phyloP scores from a whole-genome alignment of 768 basidiomycete species.

The Lentinula guzmanii region DNA sequence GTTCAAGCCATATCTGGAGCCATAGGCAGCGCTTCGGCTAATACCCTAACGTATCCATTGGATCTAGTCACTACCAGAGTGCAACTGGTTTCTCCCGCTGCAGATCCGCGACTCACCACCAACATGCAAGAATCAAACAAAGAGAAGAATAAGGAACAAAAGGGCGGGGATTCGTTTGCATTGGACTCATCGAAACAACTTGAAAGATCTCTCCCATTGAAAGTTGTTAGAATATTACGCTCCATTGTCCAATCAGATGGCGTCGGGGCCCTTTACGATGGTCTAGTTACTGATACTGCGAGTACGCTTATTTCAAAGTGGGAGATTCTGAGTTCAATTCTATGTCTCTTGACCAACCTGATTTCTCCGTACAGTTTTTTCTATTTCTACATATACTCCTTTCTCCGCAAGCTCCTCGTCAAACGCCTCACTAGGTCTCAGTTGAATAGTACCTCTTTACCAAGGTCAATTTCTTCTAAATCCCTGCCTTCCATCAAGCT shows the following conservation, averaged over 20 bases:
- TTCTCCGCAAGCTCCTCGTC: constrained; percentile 22
- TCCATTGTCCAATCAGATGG: constrained; percentile 35
- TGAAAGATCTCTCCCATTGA: constrained; percentile 17
- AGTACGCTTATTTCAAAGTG: constrained; percentile 52
- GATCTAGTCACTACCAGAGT: constrained; percentile 52
- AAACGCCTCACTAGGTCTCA: not conserved
- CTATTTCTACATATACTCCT: constrained; percentile 55
- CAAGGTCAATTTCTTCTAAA: not conserved
- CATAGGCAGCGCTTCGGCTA: constrained; percentile 49
- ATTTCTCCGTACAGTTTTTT: constrained; percentile 36
- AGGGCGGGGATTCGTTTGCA: not conserved
- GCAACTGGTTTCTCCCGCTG: constrained; percentile 28
- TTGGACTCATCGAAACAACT: constrained; percentile 10
- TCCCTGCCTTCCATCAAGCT: constrained; percentile 23
- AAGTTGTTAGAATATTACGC: constrained; percentile 31
- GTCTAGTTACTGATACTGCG: constrained; percentile 44
- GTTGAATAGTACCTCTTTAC: not conserved
- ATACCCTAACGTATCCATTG: constrained; percentile 49
- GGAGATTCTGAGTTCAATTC: constrained; percentile 8
- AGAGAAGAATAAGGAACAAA: not conserved
- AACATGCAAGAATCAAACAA: not conserved
- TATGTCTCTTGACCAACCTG: not conserved
- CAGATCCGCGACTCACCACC: not conserved
- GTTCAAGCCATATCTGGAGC: constrained; percentile 55
- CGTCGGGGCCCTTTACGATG: constrained; percentile 41